Evolutionary conservation across 108 stramenopile genomes (phyloP), one percentile per base, ranked within the genome.

Genomic region (Pseudonitzschia multiseries): DNA sequence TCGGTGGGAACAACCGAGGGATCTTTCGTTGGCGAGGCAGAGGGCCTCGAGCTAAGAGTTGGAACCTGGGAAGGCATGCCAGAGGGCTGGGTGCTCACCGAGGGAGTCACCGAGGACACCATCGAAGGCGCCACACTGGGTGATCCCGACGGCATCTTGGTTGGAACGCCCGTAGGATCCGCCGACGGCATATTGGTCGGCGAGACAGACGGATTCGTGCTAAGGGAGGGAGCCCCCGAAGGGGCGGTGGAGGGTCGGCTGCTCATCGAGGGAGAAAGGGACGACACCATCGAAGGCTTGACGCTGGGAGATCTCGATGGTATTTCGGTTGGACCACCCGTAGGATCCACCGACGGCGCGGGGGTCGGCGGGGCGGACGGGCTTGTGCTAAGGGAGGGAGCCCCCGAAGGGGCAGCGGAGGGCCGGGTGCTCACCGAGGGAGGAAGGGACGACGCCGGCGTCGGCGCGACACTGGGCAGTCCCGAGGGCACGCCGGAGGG

Each of bases 381-480:
- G 14, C 53, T 63, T 63, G 62, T 22, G 62, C 33, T 63, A 6
- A 8, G 32, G 65, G 40, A 43, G 22, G 65, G 44, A 18, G 65
- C 32, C 40, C 18, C 9, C 9, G 57, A 59, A 79, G 22, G 59
- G 53, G 12, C 40, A n/a, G 59, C 71, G 43, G 15, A 71, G 65
- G 12, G 77, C 63, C 20, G 20, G 66, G 42, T 20, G 31, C 59
- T 65, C 32, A 60, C 43, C 20, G 70, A 53, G 15, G 77, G 77
- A 22, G 66, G 2, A 68, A 28, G 13, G 2, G 66, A 60, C 60
- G 74, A 57, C 14, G 6, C 4, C 20, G n/a, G 2, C 20, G 22
- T 53, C 4, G 54, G 24, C 29, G 41, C 24, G 26, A 32, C n/a
- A 51, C 48, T 70, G 36, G 69, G 56, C 14, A 5, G 8, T 53